These are phyloP conservation scores for Withania somnifera DNA, from an alignment of 305 asterid genomes.

Conservation along the genomic window DNA sequence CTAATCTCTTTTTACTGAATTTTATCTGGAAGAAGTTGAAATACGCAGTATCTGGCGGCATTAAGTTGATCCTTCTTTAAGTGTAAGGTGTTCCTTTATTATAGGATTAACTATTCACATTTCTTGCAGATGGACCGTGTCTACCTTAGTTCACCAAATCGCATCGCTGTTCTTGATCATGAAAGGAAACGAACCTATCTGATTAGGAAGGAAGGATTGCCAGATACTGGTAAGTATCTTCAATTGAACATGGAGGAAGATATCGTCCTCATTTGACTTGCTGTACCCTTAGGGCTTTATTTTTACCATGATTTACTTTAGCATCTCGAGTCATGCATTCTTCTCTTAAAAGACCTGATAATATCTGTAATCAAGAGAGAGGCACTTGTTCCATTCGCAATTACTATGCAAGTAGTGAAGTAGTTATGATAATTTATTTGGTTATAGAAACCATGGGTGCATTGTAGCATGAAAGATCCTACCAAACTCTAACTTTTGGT, in stretches of 20 bases:
- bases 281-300: not conserved
- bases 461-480: not conserved
- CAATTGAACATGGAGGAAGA: not conserved
- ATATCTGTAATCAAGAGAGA: not conserved
- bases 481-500: not conserved
- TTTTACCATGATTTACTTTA: not conserved
- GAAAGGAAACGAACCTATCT: slow-evolving; percentile 83
- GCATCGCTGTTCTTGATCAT: slow-evolving; percentile 81
- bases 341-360: not conserved
- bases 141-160: slow-evolving; percentile 63
- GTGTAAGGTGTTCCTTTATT: not conserved
- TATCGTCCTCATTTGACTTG: not conserved
- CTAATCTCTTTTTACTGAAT: not conserved
- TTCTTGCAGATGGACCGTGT: slow-evolving; percentile 69
- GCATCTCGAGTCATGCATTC: not conserved
- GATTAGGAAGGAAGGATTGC: slow-evolving; percentile 77
- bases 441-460: not conserved
- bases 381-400: not conserved
- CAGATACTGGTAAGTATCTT: slow-evolving; percentile 59
- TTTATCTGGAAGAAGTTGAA: not conserved
- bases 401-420: not conserved
- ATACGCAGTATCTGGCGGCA: not conserved
- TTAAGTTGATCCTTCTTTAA: not conserved
- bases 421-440: not conserved
- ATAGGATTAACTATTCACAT: not conserved